Percentiles rank a stretch among this genome's conserved stretches.
phyloP scores from a whole-genome alignment of 2,329 filamentous ascomycete species.

The Ophidiomyces ophidiicola region DNA sequence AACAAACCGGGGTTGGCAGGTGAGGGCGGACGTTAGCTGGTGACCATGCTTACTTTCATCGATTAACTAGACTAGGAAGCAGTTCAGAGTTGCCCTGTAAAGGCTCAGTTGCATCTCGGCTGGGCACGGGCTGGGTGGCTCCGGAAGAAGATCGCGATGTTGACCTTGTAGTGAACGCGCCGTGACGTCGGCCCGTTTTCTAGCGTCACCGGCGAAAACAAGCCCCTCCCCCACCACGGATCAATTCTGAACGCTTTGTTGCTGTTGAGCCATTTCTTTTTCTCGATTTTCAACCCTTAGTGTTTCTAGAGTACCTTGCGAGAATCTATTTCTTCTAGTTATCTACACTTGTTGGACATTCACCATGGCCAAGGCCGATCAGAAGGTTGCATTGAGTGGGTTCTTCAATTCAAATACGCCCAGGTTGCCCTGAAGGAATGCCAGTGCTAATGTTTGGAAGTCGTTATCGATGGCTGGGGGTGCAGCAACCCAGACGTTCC shows the following conservation, averaged over 20 bases:
- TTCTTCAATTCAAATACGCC: conserved; percentile 23
- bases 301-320: background rate
- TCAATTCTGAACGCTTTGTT: conserved; percentile 3
- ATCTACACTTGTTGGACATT: conserved; percentile 10
- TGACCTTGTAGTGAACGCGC: background rate
- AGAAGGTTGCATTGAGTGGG: conserved; percentile 57
- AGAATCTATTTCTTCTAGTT: background rate
- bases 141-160: background rate
- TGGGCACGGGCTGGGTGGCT: background rate
- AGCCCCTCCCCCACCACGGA: conserved; percentile 11
- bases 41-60: background rate
- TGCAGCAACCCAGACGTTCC: conserved; percentile 68
- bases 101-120: too few relatives aligned
- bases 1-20: background rate
- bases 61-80: too few relatives aligned
- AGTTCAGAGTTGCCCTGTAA: background rate
- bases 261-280: conserved; percentile 6
- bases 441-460: conserved; percentile 39
- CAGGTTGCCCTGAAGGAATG: background rate
- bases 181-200: conserved; percentile 6
- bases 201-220: background rate
- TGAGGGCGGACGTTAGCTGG: background rate
- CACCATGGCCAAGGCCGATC: conserved; percentile 54
- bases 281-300: background rate
- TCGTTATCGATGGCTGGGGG: conserved; percentile 99